Evolutionary conservation across 1,284 basidiomycete genomes (phyloP), one percentile per base, ranked within the genome.

Genomic region (Schizophyllum amplum): DNA sequence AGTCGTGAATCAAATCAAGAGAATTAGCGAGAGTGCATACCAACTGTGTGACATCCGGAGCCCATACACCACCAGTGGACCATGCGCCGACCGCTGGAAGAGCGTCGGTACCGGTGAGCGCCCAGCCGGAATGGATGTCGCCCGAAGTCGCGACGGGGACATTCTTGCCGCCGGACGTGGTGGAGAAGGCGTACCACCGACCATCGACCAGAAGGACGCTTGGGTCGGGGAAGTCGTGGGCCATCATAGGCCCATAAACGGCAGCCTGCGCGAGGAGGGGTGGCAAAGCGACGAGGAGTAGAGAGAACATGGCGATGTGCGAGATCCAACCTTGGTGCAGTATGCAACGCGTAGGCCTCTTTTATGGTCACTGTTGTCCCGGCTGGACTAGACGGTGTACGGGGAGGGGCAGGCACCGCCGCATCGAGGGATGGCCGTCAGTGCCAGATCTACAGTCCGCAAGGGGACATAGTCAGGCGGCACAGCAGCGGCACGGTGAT

Each of bases 1-100:
- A 11, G 15, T 4, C 33, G 20, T 48, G 5, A 50, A 22, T 26
- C 21, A 5, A 20, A 49, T 52, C n/a, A 42, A 47, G 25, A 5
- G 53, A 50, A 53, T 42, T 48, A 25, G 47, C 53, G 21, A 15
- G 20, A 2, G 24, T 23, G 7, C 26, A n/a, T 25, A 24, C 51
- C 24, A 62, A 33, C 23, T 62, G 59, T 21, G 55, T 50, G n/a
- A 64, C 63, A 53, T 61, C 60, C 1, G 63, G 63, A 23, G 63
- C 63, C 63, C 63, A 64, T 4, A 63, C 55, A 47, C 50, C 55
- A 15, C 55, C 42, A n/a, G 27, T 48, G 11, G 52, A 59, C 57
- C 59, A 63, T 11, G 51, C 60, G n/a, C 59, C 60, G 20, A 57
- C 54, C 22, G 22, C 59, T 2, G 63, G 63, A 23, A 64, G 59